Base-by-base conservation (phyloP, 140 eudicot species). In the Stevia rebaudiana region DNA sequence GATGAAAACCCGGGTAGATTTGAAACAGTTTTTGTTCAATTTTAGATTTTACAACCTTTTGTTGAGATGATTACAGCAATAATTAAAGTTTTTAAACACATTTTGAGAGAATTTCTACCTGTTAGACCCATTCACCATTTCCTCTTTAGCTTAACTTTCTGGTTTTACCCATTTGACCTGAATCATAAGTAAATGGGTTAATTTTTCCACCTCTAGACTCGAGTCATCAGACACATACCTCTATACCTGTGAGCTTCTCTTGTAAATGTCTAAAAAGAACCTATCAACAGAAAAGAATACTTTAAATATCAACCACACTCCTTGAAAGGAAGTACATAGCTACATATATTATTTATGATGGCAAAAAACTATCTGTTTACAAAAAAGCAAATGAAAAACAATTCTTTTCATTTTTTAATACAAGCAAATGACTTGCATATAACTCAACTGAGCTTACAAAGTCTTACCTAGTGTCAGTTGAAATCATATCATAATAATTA, bases 261-360 rank as follows among this genome's bases (percentile, higher is more conserved):
- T 84, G 95, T 70, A 90, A 77, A 84, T 90, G 97, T 71, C 85
- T 84, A 76, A 90, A 90, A 65, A 90, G 79, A 64, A 86, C 90
- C 97, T 86, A 80, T 12, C 73, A 24, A 35, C 12, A 80, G 31
- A 19, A 11, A 33, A 64, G 43, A 62, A 62, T 61, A 47, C 28
- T 11, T n/a, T 18, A 60, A 68, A 31, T 3, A 54, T 30, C 17
- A n/a, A 28, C 61, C 61, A 54, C 61, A 54, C 22, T 25, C 40
- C 61, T 13, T 25, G 19, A 54, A 28, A 12, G 61, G 37, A 48
- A 18, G 54, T 19, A 19, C 54, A 54, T 25, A 71, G 22, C 50
- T 33, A 31, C 18, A 25, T 53, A 15, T 19, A 17, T 40, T 19
- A 68, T 46, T 12, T 24, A 53, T n/a, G 16, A 53, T 0, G 58